Evolutionary conservation across 163 green algal species (phyloP), one percentile per base, ranked within the genome.

Genomic region (Picocystis sp.): DNA sequence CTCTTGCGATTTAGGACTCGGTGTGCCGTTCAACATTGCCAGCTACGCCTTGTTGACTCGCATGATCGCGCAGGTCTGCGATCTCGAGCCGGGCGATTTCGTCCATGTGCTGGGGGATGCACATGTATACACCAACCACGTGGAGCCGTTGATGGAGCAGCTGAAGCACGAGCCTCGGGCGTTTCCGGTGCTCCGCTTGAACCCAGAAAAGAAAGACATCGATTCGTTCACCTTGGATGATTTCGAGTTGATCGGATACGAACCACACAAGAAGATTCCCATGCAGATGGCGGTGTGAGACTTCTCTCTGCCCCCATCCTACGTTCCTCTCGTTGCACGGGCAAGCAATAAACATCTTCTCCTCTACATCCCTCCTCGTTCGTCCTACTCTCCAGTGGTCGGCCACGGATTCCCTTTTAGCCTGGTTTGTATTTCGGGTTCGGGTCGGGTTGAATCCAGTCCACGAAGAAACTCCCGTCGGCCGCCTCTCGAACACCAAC

Each of bases 1-100:
- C 17, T 92, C 76, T 10, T 92, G 79, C 53, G 91, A 99, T 67
- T 77, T 97, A 34, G 90, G 89, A 22, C 77, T 99, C 24, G 91
- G 91, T 6, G 91, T 99, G 60, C 91, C 92, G 24, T 98, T 98
- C 86, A 99, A 99, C 82, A 97, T 99, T 57, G 91, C 92, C 22
- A 86, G 66, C 17, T 99, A 99, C 70, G 74, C 89, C 0, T 73
- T 98, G 54, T 76, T 99, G 19, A 97, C 91, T 0, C 63, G 69
- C 64, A 81, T 98, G 56, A 63, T 98, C 14, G 88, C 90, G 8
- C 84, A 96, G 69, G 81, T 91, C 47, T 90, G 80, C 60, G 82
- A 70, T 1, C 72, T 97, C 24, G 58, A 64, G 51, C 74, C 81
- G 1, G 91, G 85, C 24, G 91, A 97, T 50, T 89, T 99, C 55